A percentile compares a stretch with the other conserved stretches of the same genome.
Evolutionary conservation across 129 eudicot species (phyloP).

Genomic region (Arctium lappa): DNA sequence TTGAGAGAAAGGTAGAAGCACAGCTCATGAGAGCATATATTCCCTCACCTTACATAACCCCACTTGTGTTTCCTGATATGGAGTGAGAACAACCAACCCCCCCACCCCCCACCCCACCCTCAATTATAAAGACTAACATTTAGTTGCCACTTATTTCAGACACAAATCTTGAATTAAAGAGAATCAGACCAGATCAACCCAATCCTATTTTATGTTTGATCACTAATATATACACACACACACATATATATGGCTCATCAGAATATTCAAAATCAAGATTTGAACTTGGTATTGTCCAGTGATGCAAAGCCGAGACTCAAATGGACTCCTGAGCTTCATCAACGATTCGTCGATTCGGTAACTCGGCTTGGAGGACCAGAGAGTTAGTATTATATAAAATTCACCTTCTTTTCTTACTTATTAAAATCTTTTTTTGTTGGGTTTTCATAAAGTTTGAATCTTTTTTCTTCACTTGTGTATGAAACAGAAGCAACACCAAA

Average conservation of each 20-base stretch:
- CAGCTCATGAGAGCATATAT: conserved; percentile 89
- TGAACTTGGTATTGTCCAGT: conserved; percentile 73
- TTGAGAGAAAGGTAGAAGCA: conserved; percentile 48
- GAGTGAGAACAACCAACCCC: conserved; percentile 68
- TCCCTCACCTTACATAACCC: conserved; percentile 73
- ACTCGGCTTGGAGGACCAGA: conserved; percentile 90
- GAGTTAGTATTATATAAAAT: conserved; percentile 37
- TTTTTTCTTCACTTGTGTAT: conserved; percentile 14
- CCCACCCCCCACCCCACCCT: conserved; percentile 31
- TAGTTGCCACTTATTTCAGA: conserved; percentile 39
- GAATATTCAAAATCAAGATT: conserved; percentile 50
- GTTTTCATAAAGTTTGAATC: background rate
- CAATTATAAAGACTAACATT: conserved; percentile 43
- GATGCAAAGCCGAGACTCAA: conserved; percentile 93
- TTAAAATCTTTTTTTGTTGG: conserved; percentile 3
- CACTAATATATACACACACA: conserved; percentile 14
- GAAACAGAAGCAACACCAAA: conserved; percentile 91
- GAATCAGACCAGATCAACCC: conserved; percentile 19
- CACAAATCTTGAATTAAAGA: conserved; percentile 32
- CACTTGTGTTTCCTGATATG: conserved; percentile 95
- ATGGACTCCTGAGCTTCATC: conserved; percentile 91
- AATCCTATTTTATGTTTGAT: conserved; percentile 27
- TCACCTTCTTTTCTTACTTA: background rate
- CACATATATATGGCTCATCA: conserved; percentile 42
- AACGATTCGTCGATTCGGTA: conserved; percentile 68